phyloP scores from a whole-genome alignment of 2,329 filamentous ascomycete genomes.

The Juglanconis oblonga region DNA sequence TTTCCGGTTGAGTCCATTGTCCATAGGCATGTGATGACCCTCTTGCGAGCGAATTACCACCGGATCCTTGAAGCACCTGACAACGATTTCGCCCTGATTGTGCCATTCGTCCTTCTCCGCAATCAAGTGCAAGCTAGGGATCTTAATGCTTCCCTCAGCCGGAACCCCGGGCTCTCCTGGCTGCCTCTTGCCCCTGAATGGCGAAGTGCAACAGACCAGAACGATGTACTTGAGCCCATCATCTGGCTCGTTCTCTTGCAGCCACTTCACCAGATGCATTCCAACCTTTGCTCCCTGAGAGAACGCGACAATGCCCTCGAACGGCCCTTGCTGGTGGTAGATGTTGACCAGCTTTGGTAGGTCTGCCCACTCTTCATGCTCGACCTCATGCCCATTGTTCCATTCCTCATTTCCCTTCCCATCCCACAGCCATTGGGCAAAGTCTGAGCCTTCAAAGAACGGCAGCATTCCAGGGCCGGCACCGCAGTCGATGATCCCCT shows the following conservation, averaged over 20 bases:
- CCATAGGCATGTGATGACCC: conserved; percentile 13
- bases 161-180: conserved; percentile 7
- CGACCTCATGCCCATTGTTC: conserved; percentile 48
- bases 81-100: conserved; percentile 11
- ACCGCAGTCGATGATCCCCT: conserved; percentile 12
- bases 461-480: conserved; percentile 11
- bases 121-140: conserved; percentile 12
- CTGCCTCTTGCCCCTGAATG: conserved; percentile 10
- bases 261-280: conserved; percentile 11
- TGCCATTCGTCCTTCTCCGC: conserved; percentile 14
- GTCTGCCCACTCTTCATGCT: conserved; percentile 69
- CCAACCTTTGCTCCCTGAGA: conserved; percentile 10
- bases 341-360: conserved; percentile 76
- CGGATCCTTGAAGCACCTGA: conserved; percentile 9
- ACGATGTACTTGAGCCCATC: conserved; percentile 10
- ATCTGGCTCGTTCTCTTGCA: conserved; percentile 11
- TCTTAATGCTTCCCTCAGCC: conserved; percentile 4
- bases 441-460: conserved; percentile 12
- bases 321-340: conserved; percentile 9
- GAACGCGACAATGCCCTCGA: conserved; percentile 12
- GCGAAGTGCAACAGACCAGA: conserved; percentile 8
- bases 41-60: conserved; percentile 9
- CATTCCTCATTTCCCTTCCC: conserved; percentile 9
- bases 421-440: conserved; percentile 12
- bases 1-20: conserved; percentile 1